Base-by-base conservation (phyloP, 2,329 filamentous ascomycete species). In the Fusarium domesticum region DNA sequence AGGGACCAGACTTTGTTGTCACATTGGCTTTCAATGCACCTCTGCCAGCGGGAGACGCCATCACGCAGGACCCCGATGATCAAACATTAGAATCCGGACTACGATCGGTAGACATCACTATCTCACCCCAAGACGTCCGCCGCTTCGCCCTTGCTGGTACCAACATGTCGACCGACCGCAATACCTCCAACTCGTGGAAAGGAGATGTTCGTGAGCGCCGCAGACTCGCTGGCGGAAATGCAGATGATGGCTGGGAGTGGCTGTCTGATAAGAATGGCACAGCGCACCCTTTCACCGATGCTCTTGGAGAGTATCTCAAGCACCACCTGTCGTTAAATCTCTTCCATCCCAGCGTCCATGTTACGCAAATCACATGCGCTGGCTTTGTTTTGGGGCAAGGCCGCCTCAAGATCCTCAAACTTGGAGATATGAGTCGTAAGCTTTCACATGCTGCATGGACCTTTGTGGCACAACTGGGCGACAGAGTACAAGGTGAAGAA, bases 221-320 rank as follows among this genome's bases (percentile, higher is more conserved):
- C n/a, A 69, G 64, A 35, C 61, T 78, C 1, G 74, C 74, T 1
- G 75, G 75, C 0, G 66, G 65, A 10, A 67, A 72, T 43, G 60
- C 66, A 7, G 76, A 79, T 45, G 75, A 80, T 42, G 75, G 76
- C 4, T 80, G 77, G 77, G 67, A 58, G 3, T 80, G 76, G 77
- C 65, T 70, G 11, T 39, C 53, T 23, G 49, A 40, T 36, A 50
- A 53, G 10, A 42, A 50, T n/a, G 37, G 42, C 1, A 47, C 51
- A 6, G 33, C 53, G 10, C 60, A 65, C 15, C 58, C 77, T 0
- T 81, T 82, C 48, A 73, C 70, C 0, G 67, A 75, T 34, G 76
- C 77, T 0, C 54, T 82, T 15, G 71, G 69, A 0, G 57, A 57
- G 5, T 81, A 82, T 43, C 47, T 81, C 6, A 62, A 72, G 42